These are phyloP conservation scores for Aquilaria agallochum DNA, from an alignment of 441 rosid genomes.

Conservation along the genomic window DNA sequence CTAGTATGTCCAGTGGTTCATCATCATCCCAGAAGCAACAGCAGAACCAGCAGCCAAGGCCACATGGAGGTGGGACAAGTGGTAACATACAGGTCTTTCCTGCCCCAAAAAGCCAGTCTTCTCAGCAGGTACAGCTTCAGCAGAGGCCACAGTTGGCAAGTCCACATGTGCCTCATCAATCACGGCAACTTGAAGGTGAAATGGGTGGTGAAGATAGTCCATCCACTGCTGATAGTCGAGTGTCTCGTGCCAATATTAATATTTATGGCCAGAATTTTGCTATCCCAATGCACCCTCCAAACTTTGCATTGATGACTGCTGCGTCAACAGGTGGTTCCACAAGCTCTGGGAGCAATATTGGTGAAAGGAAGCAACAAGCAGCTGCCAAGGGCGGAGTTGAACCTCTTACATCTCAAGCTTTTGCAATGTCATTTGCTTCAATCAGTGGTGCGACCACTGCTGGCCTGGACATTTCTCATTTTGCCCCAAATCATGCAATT, in stretches of 20 bases:
- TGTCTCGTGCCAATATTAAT: conserved; percentile 47
- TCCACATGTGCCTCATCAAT: conserved; percentile 58
- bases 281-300: conserved; percentile 56
- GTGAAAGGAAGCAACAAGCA: conserved; percentile 62
- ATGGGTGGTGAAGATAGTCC: conserved; percentile 77
- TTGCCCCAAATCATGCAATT: conserved; percentile 67
- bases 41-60: conserved; percentile 75
- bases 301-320: conserved; percentile 64
- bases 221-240: conserved; percentile 74
- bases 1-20: conserved; percentile 67
- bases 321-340: conserved; percentile 42
- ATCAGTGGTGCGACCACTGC: conserved; percentile 55
- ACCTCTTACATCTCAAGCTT: conserved; percentile 57
- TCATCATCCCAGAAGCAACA: conserved; percentile 77
- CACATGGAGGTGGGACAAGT: conserved; percentile 32
- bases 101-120: conserved; percentile 43
- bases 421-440: conserved; percentile 85
- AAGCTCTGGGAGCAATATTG: conserved; percentile 33
- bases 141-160: conserved; percentile 58
- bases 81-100: conserved; percentile 68
- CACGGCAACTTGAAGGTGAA: conserved; percentile 54
- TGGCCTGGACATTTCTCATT: conserved; percentile 63
- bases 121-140: conserved; percentile 56
- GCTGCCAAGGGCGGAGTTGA: conserved; percentile 59
- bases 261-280: conserved; percentile 66